Evolutionary conservation across 2,329 filamentous ascomycete genomes (phyloP).

Genomic region (Paracoccidioides lutzii): DNA sequence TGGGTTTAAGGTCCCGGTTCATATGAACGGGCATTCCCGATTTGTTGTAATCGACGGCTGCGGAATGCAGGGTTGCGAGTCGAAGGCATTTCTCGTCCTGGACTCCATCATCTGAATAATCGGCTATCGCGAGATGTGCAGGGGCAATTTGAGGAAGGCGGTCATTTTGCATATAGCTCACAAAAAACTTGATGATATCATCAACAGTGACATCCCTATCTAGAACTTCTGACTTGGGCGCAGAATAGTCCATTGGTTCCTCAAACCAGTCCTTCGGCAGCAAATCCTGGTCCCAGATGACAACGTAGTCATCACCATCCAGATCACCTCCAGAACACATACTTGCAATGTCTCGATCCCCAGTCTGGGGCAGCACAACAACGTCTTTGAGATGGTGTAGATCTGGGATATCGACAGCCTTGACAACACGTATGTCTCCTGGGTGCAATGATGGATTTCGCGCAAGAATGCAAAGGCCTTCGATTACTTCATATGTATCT

Average conservation of each 20-base stretch:
- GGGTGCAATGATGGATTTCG: constrained; percentile 90
- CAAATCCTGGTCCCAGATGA: constrained; percentile 75
- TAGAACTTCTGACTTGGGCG: constrained; percentile 44
- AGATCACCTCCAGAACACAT: constrained; percentile 96
- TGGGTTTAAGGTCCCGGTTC: constrained; percentile 46
- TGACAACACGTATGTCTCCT: constrained; percentile 78
- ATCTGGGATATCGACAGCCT: constrained; percentile 61
- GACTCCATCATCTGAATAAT: constrained; percentile 49
- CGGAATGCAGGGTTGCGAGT: constrained; percentile 70
- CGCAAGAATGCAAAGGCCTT: constrained; percentile 69
- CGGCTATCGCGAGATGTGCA: constrained; percentile 67
- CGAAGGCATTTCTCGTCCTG: constrained; percentile 57
- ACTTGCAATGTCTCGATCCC: constrained; percentile 71
- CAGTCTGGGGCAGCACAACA: constrained; percentile 72
- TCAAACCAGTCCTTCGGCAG: constrained; percentile 59
- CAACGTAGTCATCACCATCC: constrained; percentile 89
- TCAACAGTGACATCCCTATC: constrained; percentile 52
- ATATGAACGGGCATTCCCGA: constrained; percentile 67
- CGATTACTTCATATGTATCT: constrained; percentile 50
- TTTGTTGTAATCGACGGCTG: constrained; percentile 89
- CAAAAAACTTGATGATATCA: constrained; percentile 75
- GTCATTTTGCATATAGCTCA: constrained; percentile 86
- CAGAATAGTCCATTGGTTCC: constrained; percentile 63
- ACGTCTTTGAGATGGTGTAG: constrained; percentile 70
- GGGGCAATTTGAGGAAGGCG: constrained; percentile 65